Percentiles rank a stretch among this genome's conserved stretches.
These are phyloP conservation scores for Sequoia sempervirens DNA, from an alignment of 75 land plant species.

Conservation along the genomic window DNA sequence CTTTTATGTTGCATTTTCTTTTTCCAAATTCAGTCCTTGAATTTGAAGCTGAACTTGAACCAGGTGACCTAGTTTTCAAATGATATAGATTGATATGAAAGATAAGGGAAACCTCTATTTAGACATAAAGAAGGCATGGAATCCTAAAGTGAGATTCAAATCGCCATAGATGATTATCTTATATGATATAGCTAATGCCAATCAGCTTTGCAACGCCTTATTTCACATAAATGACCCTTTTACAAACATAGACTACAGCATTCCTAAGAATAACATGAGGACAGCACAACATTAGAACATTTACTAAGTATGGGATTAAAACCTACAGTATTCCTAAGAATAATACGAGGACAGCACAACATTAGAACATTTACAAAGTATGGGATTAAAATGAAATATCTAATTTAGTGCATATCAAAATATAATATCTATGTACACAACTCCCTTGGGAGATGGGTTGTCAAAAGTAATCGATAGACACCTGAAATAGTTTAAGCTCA, in stretches of 20 bases:
- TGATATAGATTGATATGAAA: neutral
- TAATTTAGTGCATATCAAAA: neutral
- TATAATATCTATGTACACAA: neutral
- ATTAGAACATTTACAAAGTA: neutral
- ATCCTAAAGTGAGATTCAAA: neutral
- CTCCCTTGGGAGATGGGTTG: neutral
- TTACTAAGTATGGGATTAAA: neutral
- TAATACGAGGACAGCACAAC: neutral
- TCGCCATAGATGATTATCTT: neutral
- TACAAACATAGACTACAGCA: neutral
- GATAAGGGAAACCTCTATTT: neutral
- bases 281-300: neutral
- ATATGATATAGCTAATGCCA: neutral
- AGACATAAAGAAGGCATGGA: neutral
- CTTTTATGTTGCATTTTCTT: neutral
- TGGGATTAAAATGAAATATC: neutral
- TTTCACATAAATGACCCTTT: neutral
- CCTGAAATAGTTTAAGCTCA: neutral
- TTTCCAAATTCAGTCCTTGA: neutral
- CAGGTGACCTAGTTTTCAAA: neutral
- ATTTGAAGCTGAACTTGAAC: neutral
- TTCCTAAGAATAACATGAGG: neutral
- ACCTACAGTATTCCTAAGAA: neutral
- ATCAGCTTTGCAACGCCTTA: neutral
- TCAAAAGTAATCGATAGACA: neutral